Evolutionary conservation across 129 eudicot species (phyloP).

Genomic region (Centella asiatica): DNA sequence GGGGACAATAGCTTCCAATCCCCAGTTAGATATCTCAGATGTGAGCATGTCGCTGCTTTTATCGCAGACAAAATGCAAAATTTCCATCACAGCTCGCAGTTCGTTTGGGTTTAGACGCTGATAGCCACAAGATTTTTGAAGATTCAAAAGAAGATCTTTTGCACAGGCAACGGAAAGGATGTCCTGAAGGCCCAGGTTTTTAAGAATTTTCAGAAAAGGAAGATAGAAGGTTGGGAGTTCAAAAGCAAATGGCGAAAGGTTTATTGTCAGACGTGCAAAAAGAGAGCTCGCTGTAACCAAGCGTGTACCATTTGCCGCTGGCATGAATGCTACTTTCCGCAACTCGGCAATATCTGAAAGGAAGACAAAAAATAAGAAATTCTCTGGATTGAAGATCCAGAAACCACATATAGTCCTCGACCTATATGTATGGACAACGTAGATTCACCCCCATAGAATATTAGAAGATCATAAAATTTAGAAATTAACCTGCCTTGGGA

Average conservation of each 20-base stretch:
- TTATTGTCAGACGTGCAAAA: constrained; percentile 70
- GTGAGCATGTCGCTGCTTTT: constrained; percentile 36
- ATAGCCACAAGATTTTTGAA: constrained; percentile 86
- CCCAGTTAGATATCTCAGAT: constrained; percentile 40
- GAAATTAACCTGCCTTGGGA: background rate
- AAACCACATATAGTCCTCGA: background rate
- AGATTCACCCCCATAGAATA: background rate
- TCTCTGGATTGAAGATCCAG: background rate
- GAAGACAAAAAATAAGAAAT: constrained; percentile 5
- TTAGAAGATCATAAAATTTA: no score
- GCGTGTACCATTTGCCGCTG: constrained; percentile 98
- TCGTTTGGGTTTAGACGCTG: constrained; percentile 96
- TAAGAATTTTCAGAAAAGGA: constrained; percentile 79
- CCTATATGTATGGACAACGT: background rate
- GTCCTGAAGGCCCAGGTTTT: constrained; percentile 82
- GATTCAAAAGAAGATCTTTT: constrained; percentile 67
- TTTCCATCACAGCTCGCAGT: constrained; percentile 84
- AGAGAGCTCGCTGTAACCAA: constrained; percentile 83
- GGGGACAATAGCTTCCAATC: constrained; percentile 71
- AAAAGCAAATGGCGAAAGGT: constrained; percentile 94
- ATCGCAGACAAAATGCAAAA: constrained; percentile 58
- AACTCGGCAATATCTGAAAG: constrained; percentile 56
- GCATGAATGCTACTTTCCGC: constrained; percentile 85
- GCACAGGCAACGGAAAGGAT: constrained; percentile 63
- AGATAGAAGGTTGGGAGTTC: constrained; percentile 85